These are phyloP conservation scores for Nelumbo lutea DNA, from an alignment of 164 flowering plant species.

Conservation along the genomic window DNA sequence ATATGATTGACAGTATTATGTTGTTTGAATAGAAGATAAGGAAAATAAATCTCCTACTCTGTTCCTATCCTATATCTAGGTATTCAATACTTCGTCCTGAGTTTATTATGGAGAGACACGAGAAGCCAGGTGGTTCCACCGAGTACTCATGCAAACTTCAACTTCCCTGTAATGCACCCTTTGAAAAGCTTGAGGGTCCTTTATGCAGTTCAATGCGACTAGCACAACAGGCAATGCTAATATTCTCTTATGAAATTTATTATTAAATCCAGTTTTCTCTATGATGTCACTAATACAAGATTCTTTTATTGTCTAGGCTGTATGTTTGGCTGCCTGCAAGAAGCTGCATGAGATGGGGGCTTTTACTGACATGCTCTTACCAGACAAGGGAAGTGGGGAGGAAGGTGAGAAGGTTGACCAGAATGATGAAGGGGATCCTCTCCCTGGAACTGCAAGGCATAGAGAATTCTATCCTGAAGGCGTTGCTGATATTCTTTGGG, in stretches of 20 bases:
- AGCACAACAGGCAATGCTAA: slow-evolving; percentile 77
- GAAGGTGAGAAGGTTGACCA: slow-evolving; percentile 66
- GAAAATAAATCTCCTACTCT: too few species aligned
- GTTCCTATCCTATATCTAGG: slow-evolving; percentile 27
- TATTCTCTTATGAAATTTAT: slow-evolving; percentile 3
- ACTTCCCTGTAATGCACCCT: slow-evolving; percentile 98
- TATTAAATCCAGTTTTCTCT: neutral
- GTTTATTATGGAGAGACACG: slow-evolving; percentile 89
- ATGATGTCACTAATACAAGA: neutral
- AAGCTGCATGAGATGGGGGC: slow-evolving; percentile 99
- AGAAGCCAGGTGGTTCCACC: slow-evolving; percentile 70
- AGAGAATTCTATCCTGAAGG: slow-evolving; percentile 99
- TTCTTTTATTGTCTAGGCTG: slow-evolving; percentile 53
- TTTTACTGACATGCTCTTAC: slow-evolving; percentile 98
- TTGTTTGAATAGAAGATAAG: neutral
- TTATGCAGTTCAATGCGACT: slow-evolving; percentile 89
- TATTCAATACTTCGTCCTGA: slow-evolving; percentile 98
- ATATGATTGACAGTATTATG: neutral
- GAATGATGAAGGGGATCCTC: slow-evolving; percentile 82
- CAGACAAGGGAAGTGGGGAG: slow-evolving; percentile 92
- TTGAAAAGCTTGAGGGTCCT: slow-evolving; percentile 96
- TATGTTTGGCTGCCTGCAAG: slow-evolving; percentile 98
- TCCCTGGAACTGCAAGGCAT: slow-evolving; percentile 96
- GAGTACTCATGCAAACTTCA: slow-evolving; percentile 97
- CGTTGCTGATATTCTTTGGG: slow-evolving; percentile 81